Base-by-base conservation (phyloP, 2,329 filamentous ascomycete species). In the Blastomyces silverae region DNA sequence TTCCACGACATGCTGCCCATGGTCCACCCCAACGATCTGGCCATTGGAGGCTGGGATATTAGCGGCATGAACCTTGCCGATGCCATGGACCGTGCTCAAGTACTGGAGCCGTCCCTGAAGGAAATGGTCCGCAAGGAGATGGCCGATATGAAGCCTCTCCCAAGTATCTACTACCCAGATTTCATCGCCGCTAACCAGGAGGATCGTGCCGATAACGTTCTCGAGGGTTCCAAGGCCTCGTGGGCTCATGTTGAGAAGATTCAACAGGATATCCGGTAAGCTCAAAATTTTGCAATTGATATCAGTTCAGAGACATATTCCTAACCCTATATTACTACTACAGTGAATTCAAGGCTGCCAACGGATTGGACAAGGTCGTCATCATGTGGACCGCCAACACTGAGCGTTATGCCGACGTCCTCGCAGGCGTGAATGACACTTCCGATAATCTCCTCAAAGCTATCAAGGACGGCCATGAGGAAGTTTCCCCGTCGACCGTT, bases 161-260 rank as follows among this genome's bases (percentile, higher is more conserved):
- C 92, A 31, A 93, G 90, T 79, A 89, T 97, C 80, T 99, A 99
- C 85, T 99, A 99, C 79, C 94, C 94, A 1, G 94, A 97, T 80
- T 99, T 99, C 83, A 99, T 99, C 75, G 94, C 94, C 70, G 90
- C 94, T 76, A 99, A 99, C 82, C 94, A 99, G 81, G 92, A 94
- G 78, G 92, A 92, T 74, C 90, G 94, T 73, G 94, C 93, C 69
- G 92, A 99, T 81, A 97, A 99, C 73, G 74, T 96, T 68, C 78
- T 97, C 60, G 81, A 89, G 68, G 94, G 94, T 62, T 85, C 83
- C 78, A 95, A 94, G 82, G 92, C 92, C 69, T 91, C 83, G 77
- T 87, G 82, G 79, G 91, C 87, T 65, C 94, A 99, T 75, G 91
- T 99, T 59, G 92, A 97, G 81, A 85, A 93, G 77, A 88, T 99